Conservation (phyloP, 106 monocot species). For the Agapanthus africanus region DNA sequence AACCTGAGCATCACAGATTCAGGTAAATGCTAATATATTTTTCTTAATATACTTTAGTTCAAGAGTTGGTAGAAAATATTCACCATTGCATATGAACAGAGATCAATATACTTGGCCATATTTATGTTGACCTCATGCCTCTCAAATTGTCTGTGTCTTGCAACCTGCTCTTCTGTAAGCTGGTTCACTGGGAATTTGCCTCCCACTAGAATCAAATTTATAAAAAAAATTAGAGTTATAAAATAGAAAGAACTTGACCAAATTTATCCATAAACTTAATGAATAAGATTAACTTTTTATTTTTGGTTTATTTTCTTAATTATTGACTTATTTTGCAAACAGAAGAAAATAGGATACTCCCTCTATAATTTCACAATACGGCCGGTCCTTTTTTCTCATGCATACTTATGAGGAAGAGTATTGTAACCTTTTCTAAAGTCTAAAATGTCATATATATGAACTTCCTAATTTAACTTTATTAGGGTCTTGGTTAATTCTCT, state of each 20-base stretch:
- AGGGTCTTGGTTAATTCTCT: too few species aligned
- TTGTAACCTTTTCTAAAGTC: too few species aligned
- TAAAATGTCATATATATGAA: too few species aligned
- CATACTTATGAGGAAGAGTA: too few species aligned
- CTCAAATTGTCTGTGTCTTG: conserved; percentile 25
- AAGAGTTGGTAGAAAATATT: too few species aligned
- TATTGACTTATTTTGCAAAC: too few species aligned
- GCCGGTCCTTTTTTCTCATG: too few species aligned
- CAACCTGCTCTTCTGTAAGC: conserved; percentile 24
- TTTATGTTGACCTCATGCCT: conserved; percentile 27
- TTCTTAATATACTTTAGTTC: neutral
- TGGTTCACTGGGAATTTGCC: conserved; percentile 33
- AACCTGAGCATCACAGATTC: conserved; percentile 18
- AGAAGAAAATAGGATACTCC: too few species aligned
- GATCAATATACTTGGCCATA: conserved; percentile 22
- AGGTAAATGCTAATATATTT: neutral
- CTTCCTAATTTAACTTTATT: too few species aligned
- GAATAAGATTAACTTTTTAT: too few species aligned
- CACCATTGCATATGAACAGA: conserved; percentile 33
- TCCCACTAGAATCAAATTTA: conserved; percentile 21
- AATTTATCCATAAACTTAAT: neutral
- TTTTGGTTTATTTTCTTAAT: too few species aligned
- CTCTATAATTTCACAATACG: too few species aligned
- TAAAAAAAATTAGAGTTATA: neutral
- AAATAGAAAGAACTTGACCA: neutral